Conservation (phyloP, 192 early-diverging fungal species). For the Coemansia nantahalensis region DNA sequence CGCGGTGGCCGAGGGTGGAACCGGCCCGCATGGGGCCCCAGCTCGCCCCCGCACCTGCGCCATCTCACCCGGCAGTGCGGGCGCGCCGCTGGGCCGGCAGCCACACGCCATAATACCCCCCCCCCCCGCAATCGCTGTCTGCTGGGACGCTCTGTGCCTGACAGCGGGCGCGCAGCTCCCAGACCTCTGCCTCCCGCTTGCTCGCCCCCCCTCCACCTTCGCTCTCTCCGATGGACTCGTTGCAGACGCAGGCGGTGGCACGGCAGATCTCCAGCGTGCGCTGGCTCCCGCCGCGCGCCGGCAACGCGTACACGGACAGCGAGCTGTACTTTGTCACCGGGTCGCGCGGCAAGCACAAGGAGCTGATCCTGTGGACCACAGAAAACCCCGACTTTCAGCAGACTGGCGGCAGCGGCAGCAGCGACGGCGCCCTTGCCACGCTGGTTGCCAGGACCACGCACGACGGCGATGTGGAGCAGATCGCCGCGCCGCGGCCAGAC, state of each 20-base stretch:
- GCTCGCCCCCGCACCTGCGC: no score
- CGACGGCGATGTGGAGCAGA: constrained; percentile 37
- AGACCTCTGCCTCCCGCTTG: no score
- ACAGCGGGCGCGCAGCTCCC: no score
- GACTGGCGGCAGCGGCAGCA: not conserved
- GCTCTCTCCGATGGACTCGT: constrained; percentile 18
- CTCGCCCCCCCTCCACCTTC: not conserved
- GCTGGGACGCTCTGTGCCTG: no score
- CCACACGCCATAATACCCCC: no score
- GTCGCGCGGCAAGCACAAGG: constrained; percentile 35
- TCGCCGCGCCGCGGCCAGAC: constrained; percentile 7
- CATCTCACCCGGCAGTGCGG: no score
- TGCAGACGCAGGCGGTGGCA: constrained; percentile 41
- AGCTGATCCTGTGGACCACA: constrained; percentile 52
- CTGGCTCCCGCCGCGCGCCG: constrained; percentile 47
- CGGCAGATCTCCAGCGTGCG: constrained; percentile 29
- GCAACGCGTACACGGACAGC: constrained; percentile 45
- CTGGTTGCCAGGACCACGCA: constrained; percentile 19
- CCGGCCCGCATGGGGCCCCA: no score
- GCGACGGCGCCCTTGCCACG: constrained; percentile 7
- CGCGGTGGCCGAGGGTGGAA: no score
- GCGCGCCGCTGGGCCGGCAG: no score
- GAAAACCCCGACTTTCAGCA: constrained; percentile 35
- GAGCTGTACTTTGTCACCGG: constrained; percentile 39
- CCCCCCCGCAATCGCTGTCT: no score